Base-by-base conservation (phyloP, 1,139 yeast species). In the Candida sp. region DNA sequence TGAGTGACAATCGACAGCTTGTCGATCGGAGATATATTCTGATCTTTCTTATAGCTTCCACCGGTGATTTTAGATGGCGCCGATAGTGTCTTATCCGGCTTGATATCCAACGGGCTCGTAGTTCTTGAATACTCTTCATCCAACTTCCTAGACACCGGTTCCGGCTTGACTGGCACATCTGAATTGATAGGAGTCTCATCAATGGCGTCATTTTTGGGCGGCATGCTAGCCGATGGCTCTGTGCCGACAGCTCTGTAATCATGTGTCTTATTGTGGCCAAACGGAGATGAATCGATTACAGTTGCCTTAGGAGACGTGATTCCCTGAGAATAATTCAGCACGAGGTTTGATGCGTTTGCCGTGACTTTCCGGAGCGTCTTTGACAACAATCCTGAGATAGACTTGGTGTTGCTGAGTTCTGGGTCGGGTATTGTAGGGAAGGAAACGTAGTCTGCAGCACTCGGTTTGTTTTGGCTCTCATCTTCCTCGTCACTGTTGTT, bases 351-450 rank as follows among this genome's bases (percentile, higher is more conserved):
- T 7, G 81, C 82, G 58, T 77, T 77, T 51, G 69, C 71, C 39
- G 81, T 77, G 28, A 77, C 81, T 51, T 77, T 69, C 34, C 80
- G 64, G n/a, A 77, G 59, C 1, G 82, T 77, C 45, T 68, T 71
- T 39, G 78, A 63, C 55, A 77, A 62, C 37, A 77, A 64, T 8
- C 69, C 66, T 6, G 72, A 62, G 7, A 74, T 63, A 7, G 72
- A 69, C 54, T 63, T 66, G 45, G 67, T 54, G 38, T 63, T 63
- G 27, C 71, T 73, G 37, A 65, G 62, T 52, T 76, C 77, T 1
- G 81, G 81, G 57, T 77, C 81, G 4, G 81, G 78, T 8, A 77
- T 61, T 6, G 74, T 71, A 9, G 82, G 82, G 53, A 77, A 77
- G 39, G 81, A 77, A 27, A 71, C 70, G 55, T 68, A 77, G 57